Evolutionary conservation across 208 protist species (phyloP).

Genomic region (Acanthamoeba quina): DNA sequence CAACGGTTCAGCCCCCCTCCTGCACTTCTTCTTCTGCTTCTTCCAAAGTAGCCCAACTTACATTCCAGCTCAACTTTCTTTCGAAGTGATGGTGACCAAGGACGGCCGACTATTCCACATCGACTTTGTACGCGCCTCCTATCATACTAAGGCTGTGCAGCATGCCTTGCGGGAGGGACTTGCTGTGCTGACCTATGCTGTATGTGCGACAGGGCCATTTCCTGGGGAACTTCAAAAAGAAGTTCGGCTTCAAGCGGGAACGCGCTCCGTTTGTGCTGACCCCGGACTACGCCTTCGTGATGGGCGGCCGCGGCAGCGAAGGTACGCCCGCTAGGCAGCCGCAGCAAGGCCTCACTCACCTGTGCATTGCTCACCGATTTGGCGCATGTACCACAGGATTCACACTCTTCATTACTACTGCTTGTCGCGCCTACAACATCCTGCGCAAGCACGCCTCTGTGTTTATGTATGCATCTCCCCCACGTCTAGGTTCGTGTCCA

Average conservation of each 20-base stretch:
- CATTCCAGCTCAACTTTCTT: background rate
- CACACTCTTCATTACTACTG: slow-evolving; percentile 81
- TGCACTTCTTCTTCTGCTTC: background rate
- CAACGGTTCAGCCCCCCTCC: slow-evolving; percentile 75
- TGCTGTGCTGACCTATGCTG: background rate
- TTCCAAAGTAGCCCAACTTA: background rate
- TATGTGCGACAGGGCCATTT: slow-evolving; percentile 86
- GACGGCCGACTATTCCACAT: slow-evolving; percentile 84
- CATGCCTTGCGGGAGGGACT: too few species aligned
- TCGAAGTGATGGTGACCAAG: background rate
- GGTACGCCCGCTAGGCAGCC: background rate
- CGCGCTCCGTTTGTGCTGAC: slow-evolving; percentile 91
- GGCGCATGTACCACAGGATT: slow-evolving; percentile 18
- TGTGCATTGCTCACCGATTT: too few species aligned
- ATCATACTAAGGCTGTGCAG: background rate
- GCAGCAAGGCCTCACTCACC: too few species aligned
- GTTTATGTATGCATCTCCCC: slow-evolving; percentile 90
- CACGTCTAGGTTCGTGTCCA: background rate
- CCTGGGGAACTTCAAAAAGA: slow-evolving; percentile 90
- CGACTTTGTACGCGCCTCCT: slow-evolving; percentile 88
- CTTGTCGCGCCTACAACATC: slow-evolving; percentile 88
- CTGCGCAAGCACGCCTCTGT: slow-evolving; percentile 85
- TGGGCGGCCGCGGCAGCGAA: slow-evolving; percentile 88
- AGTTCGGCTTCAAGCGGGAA: slow-evolving; percentile 81
- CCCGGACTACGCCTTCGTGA: slow-evolving; percentile 87